Conservation (phyloP, 306 rosid genomes). For the Crotalaria pallida region DNA sequence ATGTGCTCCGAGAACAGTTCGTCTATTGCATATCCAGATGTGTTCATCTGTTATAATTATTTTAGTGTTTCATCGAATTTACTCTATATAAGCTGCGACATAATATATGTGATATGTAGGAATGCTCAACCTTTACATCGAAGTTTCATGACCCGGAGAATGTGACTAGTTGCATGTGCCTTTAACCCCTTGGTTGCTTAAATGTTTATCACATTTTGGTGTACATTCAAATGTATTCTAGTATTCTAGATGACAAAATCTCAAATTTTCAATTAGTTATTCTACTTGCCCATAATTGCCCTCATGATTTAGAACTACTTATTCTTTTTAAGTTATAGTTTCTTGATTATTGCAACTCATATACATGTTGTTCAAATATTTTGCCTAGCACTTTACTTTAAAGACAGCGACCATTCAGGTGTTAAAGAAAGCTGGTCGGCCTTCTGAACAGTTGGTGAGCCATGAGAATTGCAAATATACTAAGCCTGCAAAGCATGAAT, state of each 20-base stretch:
- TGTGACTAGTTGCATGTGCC: background rate
- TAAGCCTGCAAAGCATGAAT: constrained; percentile 61
- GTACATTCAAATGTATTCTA: background rate
- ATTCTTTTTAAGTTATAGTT: background rate
- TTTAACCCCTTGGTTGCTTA: background rate
- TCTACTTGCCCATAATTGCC: background rate
- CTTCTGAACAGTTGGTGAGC: constrained; percentile 75
- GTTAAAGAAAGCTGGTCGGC: constrained; percentile 77
- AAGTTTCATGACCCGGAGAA: background rate
- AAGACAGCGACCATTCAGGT: constrained; percentile 82
- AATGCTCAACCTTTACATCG: background rate
- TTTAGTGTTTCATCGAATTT: background rate
- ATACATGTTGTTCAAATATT: background rate
- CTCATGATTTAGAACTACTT: background rate
- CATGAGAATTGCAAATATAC: constrained; percentile 73
- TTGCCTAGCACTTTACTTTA: constrained; percentile 18
- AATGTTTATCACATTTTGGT: background rate
- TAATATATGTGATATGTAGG: constrained; percentile 9
- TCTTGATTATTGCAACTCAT: background rate
- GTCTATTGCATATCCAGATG: background rate
- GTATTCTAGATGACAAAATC: background rate
- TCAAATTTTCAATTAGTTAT: background rate
- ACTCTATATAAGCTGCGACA: background rate
- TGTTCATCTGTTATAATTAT: background rate
- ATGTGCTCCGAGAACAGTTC: background rate